These are phyloP conservation scores for Hordeum pubiflorum DNA, from an alignment of 202 grass and related monocot species.

Conservation along the genomic window DNA sequence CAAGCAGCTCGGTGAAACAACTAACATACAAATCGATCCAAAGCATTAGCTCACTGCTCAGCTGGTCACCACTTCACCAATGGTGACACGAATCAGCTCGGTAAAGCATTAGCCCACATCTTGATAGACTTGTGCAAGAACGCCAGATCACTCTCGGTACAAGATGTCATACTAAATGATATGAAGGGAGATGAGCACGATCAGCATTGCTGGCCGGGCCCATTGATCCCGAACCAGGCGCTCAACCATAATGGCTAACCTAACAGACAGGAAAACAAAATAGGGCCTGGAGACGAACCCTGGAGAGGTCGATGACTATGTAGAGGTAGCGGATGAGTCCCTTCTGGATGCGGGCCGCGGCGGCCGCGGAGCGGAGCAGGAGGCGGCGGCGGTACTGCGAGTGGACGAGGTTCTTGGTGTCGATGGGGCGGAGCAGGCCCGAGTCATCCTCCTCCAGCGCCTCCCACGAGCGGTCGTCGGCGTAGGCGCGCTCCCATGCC, in stretches of 20 bases:
- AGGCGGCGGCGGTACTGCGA: slow-evolving; percentile 81
- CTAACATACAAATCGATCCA: not conserved
- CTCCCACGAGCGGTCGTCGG: slow-evolving; percentile 97
- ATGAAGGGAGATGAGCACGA: not conserved
- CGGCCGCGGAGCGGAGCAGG: slow-evolving; percentile 52
- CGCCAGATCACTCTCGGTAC: not conserved
- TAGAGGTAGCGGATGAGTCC: slow-evolving; percentile 96
- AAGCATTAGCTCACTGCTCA: not conserved
- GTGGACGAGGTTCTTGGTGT: slow-evolving; percentile 84
- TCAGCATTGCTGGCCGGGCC: not conserved
- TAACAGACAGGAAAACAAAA: not conserved
- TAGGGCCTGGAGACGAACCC: slow-evolving; percentile 32
- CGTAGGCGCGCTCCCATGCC: slow-evolving; percentile 95
- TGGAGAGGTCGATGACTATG: slow-evolving; percentile 81
- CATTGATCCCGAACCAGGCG: not conserved
- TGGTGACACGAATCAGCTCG: no score
- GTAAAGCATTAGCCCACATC: no score
- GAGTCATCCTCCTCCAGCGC: slow-evolving; percentile 94
- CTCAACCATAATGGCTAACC: not conserved
- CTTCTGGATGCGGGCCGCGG: slow-evolving; percentile 66
- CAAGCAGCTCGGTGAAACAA: not conserved
- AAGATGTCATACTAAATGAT: not conserved
- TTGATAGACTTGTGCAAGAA: not conserved
- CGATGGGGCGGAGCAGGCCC: slow-evolving; percentile 73
- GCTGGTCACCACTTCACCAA: not conserved